These are phyloP conservation scores for Scutellaria baicalensis DNA, from an alignment of 257 asterid species.

Conservation along the genomic window DNA sequence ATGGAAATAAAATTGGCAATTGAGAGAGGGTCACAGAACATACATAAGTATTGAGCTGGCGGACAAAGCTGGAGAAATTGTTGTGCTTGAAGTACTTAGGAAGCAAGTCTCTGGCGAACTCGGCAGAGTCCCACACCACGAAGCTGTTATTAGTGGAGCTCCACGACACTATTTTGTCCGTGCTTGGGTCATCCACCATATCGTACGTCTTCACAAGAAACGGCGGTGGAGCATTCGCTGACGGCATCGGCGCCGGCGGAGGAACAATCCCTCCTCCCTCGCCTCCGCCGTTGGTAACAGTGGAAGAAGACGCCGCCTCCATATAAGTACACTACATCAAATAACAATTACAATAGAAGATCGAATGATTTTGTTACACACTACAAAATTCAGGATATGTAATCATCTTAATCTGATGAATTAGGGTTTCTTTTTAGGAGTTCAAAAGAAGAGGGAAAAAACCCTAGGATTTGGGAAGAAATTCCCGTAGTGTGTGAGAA, in stretches of 20 bases:
- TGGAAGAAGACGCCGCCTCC: conserved; percentile 28
- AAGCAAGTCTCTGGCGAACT: conserved; percentile 53
- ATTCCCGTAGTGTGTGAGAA: neutral
- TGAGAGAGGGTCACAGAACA: neutral
- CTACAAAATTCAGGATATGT: neutral
- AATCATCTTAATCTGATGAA: neutral
- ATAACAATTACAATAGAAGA: conserved; percentile 3
- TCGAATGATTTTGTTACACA: neutral
- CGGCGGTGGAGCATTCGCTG: conserved; percentile 65
- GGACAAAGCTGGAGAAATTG: conserved; percentile 80
- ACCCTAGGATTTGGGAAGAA: conserved; percentile 13
- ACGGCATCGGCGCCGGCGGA: conserved; percentile 41
- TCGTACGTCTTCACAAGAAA: conserved; percentile 73
- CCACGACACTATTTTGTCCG: conserved; percentile 70
- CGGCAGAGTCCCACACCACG: conserved; percentile 78
- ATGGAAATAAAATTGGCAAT: neutral
- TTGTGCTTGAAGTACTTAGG: conserved; percentile 80
- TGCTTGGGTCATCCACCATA: conserved; percentile 77
- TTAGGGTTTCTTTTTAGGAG: conserved; percentile 5
- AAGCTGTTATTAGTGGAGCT: conserved; percentile 60
- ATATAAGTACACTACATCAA: conserved; percentile 17
- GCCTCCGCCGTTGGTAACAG: conserved; percentile 19
- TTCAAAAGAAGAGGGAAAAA: conserved; percentile 9
- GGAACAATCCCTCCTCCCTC: conserved; percentile 25
- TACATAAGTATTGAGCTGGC: conserved; percentile 55